Base-by-base conservation (phyloP, 2,329 filamentous ascomycete genomes). In the Akanthomyces lecanii region DNA sequence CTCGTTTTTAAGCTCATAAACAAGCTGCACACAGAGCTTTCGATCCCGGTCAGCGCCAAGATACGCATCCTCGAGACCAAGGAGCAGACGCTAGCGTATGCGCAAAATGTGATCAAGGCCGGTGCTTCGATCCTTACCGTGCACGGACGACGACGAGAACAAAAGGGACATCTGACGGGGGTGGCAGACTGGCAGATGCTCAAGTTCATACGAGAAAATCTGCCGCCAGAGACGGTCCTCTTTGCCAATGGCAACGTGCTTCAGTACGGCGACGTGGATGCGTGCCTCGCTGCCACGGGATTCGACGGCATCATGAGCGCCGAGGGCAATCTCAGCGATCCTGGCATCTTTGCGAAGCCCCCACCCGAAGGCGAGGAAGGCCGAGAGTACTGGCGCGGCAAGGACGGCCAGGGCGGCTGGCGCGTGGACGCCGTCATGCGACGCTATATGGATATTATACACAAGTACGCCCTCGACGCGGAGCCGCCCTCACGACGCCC, bases 201-300 rank as follows among this genome's bases (percentile, higher is more conserved):
- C 63, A 84, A 88, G 5, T 94, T 90, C 71, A 76, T 99, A 67
- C 82, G 95, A 55, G 91, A 97, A 12, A 89, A 89, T 65, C 77
- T 99, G 36, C 94, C 94, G 0, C 78, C 83, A 1, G 92, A 97
- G 54, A 96, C 92, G 8, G 95, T 99, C 28, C 85, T 99, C 3
- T 98, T 99, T 72, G 95, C 95, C 4, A 99, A 99, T 74, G 95
- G 95, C 14, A 99, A 99, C 71, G 89, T 97, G 42, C 78, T 99
- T 64, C 89, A 91, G 73, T 83, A 89, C 64, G 87, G 81, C 0
- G 94, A 99, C 72, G 79, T 99, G 12, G 84, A 89, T 57, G 79
- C 78, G 23, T 98, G 94, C 71, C 78, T 99, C 23, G 84, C 87
- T 56, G 91, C 82, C 5, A 99, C 95, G 0, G 92, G 93, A 1